Conservation (phyloP, 805 yeast genomes). For the Metschnikowia lochheadii region DNA sequence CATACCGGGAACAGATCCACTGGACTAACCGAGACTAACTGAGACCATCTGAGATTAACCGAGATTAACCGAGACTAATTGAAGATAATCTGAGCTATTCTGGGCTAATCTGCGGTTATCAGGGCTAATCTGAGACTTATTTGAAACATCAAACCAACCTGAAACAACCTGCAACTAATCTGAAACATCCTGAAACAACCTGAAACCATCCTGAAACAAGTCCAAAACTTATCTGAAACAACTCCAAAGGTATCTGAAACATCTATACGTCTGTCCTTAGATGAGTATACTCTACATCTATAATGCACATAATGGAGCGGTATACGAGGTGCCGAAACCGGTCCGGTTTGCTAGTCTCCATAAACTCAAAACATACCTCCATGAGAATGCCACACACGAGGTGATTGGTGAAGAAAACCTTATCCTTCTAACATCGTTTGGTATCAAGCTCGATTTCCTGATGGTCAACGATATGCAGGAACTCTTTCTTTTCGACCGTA, state of each 20-base stretch:
- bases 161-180: no score
- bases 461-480: constrained; percentile 50
- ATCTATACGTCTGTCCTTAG: background rate
- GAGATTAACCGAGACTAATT: no score
- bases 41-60: no score
- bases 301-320: constrained; percentile 38
- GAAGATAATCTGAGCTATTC: no score
- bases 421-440: constrained; percentile 62
- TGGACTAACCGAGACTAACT: no score
- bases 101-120: no score
- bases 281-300: constrained; percentile 16
- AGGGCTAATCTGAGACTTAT: no score
- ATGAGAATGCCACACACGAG: constrained; percentile 24
- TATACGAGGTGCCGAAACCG: constrained; percentile 36
- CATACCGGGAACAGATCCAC: no score
- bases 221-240: no score
- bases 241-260: no score
- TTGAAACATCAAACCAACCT: no score
- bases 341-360: constrained; percentile 34
- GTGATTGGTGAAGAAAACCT: constrained; percentile 27
- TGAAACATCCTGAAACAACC: no score
- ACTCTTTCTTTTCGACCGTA: constrained; percentile 60
- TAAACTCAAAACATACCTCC: constrained; percentile 29
- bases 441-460: constrained; percentile 54
- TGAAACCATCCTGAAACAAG: background rate